Conservation (phyloP, 1,284 basidiomycete species). For the Cystobasidium pallidum region DNA sequence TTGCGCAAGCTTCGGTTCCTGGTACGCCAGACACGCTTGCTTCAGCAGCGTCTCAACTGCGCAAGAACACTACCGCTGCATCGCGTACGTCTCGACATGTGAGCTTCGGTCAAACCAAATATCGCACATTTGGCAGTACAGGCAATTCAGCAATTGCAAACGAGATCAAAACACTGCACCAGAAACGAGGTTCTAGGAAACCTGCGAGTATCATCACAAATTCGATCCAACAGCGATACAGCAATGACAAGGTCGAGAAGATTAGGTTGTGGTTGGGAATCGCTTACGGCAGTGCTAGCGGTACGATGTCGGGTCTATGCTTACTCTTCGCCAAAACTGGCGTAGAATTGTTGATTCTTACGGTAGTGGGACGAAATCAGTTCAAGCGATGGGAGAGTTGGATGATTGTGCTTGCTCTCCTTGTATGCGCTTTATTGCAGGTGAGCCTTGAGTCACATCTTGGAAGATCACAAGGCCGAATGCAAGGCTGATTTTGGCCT, state of each 20-base stretch:
- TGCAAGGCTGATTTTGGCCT: slow-evolving; percentile 53
- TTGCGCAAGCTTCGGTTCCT: background rate
- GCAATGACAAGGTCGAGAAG: slow-evolving; percentile 31
- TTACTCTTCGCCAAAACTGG: slow-evolving; percentile 92
- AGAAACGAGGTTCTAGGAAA: slow-evolving; percentile 12
- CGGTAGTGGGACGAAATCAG: slow-evolving; percentile 75
- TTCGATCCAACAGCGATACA: slow-evolving; percentile 15
- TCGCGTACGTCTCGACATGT: slow-evolving; percentile 32
- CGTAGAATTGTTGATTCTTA: slow-evolving; percentile 83
- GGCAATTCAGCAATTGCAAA: background rate
- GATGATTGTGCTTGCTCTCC: slow-evolving; percentile 71
- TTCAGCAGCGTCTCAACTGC: slow-evolving; percentile 7
- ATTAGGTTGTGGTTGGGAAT: slow-evolving; percentile 74
- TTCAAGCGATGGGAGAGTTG: slow-evolving; percentile 77
- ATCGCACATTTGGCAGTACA: slow-evolving; percentile 26
- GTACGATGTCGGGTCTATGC: slow-evolving; percentile 91
- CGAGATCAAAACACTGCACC: slow-evolving; percentile 23
- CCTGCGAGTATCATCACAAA: background rate
- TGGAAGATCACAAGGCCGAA: background rate
- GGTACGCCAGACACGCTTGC: background rate
- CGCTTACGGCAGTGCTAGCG: slow-evolving; percentile 85
- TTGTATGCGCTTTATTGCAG: slow-evolving; percentile 73
- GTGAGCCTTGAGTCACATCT: slow-evolving; percentile 49
- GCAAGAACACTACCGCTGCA: background rate
- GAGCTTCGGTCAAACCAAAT: slow-evolving; percentile 32